Percentiles rank a stretch among this genome's conserved stretches.
These are phyloP conservation scores for Rhododendron simsii DNA, from an alignment of 148 eudicot genomes.

Conservation along the genomic window DNA sequence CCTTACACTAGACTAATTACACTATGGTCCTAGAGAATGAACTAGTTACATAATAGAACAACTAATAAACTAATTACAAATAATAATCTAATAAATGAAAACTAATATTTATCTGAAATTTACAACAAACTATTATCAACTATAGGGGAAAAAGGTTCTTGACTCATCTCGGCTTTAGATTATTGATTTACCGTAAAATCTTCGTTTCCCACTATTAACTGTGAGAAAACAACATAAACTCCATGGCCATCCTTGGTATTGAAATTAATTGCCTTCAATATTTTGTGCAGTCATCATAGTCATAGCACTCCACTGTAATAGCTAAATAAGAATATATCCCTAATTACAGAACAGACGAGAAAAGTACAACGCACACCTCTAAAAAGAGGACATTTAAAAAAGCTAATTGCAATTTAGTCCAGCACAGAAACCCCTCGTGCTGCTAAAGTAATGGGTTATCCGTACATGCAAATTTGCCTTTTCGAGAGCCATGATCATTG, in stretches of 20 bases:
- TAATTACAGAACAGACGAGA: not conserved
- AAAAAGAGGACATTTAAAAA: not conserved
- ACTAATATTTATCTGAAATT: not conserved
- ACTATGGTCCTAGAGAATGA: too few species aligned
- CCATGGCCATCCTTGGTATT: not conserved
- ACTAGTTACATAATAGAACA: too few species aligned
- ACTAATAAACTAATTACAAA: too few species aligned
- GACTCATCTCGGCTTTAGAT: not conserved
- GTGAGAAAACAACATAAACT: not conserved
- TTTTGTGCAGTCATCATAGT: not conserved
- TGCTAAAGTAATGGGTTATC: not conserved
- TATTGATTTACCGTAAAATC: not conserved
- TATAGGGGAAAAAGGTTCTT: not conserved
- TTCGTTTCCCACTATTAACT: not conserved
- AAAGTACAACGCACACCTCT: not conserved
- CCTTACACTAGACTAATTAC: too few species aligned
- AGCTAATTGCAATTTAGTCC: not conserved
- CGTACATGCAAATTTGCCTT: constrained; percentile 28
- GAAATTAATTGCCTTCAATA: not conserved
- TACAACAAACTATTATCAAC: not conserved
- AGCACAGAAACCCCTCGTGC: not conserved
- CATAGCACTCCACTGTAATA: not conserved
- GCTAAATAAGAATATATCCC: not conserved
- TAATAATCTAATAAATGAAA: not conserved
- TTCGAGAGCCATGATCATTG: constrained; percentile 57